Evolutionary conservation across 345 rosid genomes (phyloP), one percentile per base, ranked within the genome.

Genomic region (Euphorbia lathyris): DNA sequence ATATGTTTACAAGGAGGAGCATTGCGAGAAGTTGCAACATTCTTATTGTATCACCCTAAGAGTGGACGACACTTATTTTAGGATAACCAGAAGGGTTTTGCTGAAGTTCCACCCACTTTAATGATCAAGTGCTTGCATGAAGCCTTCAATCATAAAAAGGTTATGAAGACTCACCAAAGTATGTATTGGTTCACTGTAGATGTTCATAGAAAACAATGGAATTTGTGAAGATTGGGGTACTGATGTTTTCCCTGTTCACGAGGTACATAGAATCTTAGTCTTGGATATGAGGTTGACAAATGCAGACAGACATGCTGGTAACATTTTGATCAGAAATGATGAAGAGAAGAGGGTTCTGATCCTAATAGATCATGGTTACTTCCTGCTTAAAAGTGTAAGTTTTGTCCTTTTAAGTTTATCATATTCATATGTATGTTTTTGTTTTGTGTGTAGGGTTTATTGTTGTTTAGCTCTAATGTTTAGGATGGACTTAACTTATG

Each of bases 221-320:
- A 92, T 88, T 66, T 92, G 98, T 73, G 98, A 92, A 76, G 96
- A 92, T 73, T 83, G 86, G 89, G 98, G 98, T 30, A 87, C 88
- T 47, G 6, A 77, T 66, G 80, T n/a, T n/a, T n/a, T n/a, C n/a
- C n/a, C n/a, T n/a, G n/a, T n/a, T n/a, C n/a, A n/a, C n/a, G n/a
- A n/a, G 76, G 45, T 92, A 90, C 70, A 92, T 76, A 92, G 87
- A 87, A 92, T 92, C 63, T 86, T 90, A 0, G 94, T 92, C 75
- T 67, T 90, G 79, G 98, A 92, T 81, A 86, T 92, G 52, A 92
- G 98, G 78, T 78, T 92, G 84, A 96, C 96, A 48, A 92, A 92
- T 84, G 85, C 96, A 22, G 96, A 90, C 80, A 86, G 98, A 47
- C 96, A 92, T 47, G 90, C 88, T 59, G 98, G 98, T 64, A 92